A percentile compares a stretch with the other conserved stretches of the same genome.
Conservation (phyloP, 495 filamentous ascomycete species). For the Venustampulla echinocandica region DNA sequence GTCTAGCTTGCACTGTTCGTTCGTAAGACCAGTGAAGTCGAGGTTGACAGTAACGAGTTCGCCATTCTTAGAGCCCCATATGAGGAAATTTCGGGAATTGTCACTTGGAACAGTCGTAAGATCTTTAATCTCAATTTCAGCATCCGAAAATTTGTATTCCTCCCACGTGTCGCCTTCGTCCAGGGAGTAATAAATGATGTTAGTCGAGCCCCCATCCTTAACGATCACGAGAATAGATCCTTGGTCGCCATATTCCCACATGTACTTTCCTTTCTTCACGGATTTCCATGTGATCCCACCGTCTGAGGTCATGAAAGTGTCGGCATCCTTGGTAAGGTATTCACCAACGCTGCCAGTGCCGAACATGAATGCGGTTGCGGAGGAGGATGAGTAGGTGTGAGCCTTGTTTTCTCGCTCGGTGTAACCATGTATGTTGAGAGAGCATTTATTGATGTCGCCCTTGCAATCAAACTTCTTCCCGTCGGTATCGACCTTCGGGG, state of each 20-base stretch:
- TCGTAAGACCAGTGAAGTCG: conserved; percentile 74
- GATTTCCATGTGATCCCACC: conserved; percentile 82
- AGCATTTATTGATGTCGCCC: conserved; percentile 53
- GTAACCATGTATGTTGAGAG: conserved; percentile 88
- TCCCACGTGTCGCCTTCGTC: conserved; percentile 73
- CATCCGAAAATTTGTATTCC: conserved; percentile 61
- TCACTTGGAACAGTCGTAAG: conserved; percentile 87
- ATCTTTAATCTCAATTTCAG: conserved; percentile 58
- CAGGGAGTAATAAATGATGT: conserved; percentile 63
- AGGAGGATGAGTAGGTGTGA: conserved; percentile 78
- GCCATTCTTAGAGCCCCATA: conserved; percentile 64
- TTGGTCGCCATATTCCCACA: conserved; percentile 92
- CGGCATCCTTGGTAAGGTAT: conserved; percentile 53
- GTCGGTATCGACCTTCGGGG: conserved; percentile 58
- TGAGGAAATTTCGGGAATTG: conserved; percentile 76
- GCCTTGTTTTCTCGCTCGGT: conserved; percentile 73
- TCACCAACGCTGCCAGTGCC: conserved; percentile 85
- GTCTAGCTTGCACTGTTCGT: conserved; percentile 58
- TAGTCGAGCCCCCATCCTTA: conserved; percentile 48
- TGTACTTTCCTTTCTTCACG: conserved; percentile 74
- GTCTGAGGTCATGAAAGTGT: conserved; percentile 83
- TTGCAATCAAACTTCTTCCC: conserved; percentile 62
- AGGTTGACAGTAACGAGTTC: conserved; percentile 63
- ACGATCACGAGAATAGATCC: conserved; percentile 87
- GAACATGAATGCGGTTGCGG: conserved; percentile 87